These are phyloP conservation scores for Phytophthora brassicae DNA, from an alignment of 352 stramenopile species.

Conservation along the genomic window DNA sequence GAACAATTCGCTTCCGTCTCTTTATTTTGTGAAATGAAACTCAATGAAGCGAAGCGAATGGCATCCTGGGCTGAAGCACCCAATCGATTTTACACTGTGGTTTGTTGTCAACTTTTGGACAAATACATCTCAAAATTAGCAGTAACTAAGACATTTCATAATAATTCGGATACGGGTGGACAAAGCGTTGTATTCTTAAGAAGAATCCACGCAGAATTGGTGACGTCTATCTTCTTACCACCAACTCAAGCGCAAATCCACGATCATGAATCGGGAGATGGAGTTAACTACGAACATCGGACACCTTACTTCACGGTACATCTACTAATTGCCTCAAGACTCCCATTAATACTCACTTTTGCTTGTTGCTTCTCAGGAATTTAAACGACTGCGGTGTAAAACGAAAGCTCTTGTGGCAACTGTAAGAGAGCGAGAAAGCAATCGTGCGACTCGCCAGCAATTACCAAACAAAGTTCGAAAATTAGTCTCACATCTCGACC, in stretches of 20 bases:
- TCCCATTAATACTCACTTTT: not conserved
- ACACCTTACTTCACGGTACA: slow-evolving; percentile 64
- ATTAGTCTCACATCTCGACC: slow-evolving; percentile 27
- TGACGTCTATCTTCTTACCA: slow-evolving; percentile 56
- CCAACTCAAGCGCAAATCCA: slow-evolving; percentile 21
- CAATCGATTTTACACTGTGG: slow-evolving; percentile 75
- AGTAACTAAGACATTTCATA: slow-evolving; percentile 9
- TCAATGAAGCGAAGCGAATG: slow-evolving; percentile 77
- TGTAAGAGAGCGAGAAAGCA: slow-evolving; percentile 54
- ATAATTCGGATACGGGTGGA: slow-evolving; percentile 21
- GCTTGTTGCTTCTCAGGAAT: slow-evolving; percentile 45
- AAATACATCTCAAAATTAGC: slow-evolving; percentile 55
- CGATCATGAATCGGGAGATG: slow-evolving; percentile 6
- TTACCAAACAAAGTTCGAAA: slow-evolving; percentile 49
- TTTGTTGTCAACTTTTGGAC: slow-evolving; percentile 66
- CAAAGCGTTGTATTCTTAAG: slow-evolving; percentile 51
- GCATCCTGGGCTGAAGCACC: slow-evolving; percentile 67
- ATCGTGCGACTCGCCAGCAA: slow-evolving; percentile 38
- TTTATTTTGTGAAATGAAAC: slow-evolving; percentile 80
- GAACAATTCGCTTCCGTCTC: slow-evolving; percentile 60
- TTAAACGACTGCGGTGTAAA: slow-evolving; percentile 54
- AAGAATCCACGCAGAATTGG: slow-evolving; percentile 54
- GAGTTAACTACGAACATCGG: slow-evolving; percentile 36
- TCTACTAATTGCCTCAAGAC: not conserved
- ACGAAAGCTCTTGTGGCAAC: slow-evolving; percentile 51